Conservation (phyloP, 305 asterid genomes). For the Fraxinus paxiana region DNA sequence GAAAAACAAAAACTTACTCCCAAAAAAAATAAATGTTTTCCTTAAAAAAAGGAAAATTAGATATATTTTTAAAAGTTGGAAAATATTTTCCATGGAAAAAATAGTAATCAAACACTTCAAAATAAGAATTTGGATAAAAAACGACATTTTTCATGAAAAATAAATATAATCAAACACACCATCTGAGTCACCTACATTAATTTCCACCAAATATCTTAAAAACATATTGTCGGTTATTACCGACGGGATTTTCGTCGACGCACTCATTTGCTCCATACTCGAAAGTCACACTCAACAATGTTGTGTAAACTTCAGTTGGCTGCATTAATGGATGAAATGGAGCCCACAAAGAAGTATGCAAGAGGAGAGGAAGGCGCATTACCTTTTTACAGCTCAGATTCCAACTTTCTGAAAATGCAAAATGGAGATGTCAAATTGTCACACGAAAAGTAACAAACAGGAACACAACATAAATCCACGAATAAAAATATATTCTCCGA, state of each 20-base stretch:
- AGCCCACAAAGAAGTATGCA: neutral
- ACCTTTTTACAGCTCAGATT: conserved; percentile 6
- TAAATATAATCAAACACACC: too few species aligned
- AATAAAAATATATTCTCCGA: neutral
- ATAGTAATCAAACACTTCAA: too few species aligned
- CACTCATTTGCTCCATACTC: neutral
- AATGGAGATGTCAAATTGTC: conserved; percentile 1
- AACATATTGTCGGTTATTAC: too few species aligned
- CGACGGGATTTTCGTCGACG: too few species aligned
- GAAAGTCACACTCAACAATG: neutral
- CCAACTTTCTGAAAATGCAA: neutral
- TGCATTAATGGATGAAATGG: neutral
- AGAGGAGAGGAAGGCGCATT: neutral
- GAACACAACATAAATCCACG: neutral
- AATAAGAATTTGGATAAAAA: too few species aligned
- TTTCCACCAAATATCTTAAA: neutral
- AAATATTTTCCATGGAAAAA: too few species aligned
- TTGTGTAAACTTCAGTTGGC: neutral
- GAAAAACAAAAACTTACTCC: too few species aligned
- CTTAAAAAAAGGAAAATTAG: too few species aligned
- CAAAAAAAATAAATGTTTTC: too few species aligned
- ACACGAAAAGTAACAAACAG: neutral
- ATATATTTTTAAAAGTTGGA: too few species aligned
- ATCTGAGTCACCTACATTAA: too few species aligned
- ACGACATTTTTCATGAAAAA: too few species aligned